Conservation (phyloP, 1,284 basidiomycete genomes). For the Inonotus hispidus region DNA sequence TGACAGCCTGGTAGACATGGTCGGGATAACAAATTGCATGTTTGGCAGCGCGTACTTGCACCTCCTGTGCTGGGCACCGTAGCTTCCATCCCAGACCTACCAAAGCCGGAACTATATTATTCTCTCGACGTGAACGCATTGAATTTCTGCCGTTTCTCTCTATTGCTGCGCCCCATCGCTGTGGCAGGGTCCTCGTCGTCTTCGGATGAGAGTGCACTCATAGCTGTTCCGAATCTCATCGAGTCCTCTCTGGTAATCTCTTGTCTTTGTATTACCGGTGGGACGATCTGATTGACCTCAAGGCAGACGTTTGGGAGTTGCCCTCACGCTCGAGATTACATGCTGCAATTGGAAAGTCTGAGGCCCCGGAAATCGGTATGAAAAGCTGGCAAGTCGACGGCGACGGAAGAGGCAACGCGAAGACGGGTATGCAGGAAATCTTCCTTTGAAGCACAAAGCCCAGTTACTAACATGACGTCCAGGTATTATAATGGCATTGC, state of each 20-base stretch:
- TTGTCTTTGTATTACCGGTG: neutral
- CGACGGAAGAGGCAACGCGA: slow-evolving; percentile 41
- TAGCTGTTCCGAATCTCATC: slow-evolving; percentile 82
- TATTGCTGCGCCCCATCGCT: slow-evolving; percentile 31
- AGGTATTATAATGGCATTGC: slow-evolving; percentile 86
- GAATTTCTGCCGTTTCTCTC: slow-evolving; percentile 82
- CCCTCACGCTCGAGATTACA: slow-evolving; percentile 62
- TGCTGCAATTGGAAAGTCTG: slow-evolving; percentile 66
- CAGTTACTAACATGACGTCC: slow-evolving; percentile 6
- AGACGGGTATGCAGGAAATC: slow-evolving; percentile 41
- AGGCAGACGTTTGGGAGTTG: slow-evolving; percentile 80
- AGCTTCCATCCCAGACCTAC: slow-evolving; percentile 43
- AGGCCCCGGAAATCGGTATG: slow-evolving; percentile 24
- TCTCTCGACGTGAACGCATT: slow-evolving; percentile 83
- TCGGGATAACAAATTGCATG: slow-evolving; percentile 77
- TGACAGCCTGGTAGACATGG: slow-evolving; percentile 54
- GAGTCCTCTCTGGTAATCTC: slow-evolving; percentile 73
- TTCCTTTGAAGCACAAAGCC: no score
- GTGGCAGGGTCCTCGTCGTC: slow-evolving; percentile 17
- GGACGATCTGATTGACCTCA: slow-evolving; percentile 9
- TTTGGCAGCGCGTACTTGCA: slow-evolving; percentile 55
- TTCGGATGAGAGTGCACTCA: slow-evolving; percentile 37
- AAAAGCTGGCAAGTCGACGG: slow-evolving; percentile 28
- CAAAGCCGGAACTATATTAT: slow-evolving; percentile 48
- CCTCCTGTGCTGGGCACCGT: slow-evolving; percentile 46